A percentile compares a stretch with the other conserved stretches of the same genome.
phyloP scores from a whole-genome alignment of 768 basidiomycete species.

The Guyanaporus albipodus region DNA sequence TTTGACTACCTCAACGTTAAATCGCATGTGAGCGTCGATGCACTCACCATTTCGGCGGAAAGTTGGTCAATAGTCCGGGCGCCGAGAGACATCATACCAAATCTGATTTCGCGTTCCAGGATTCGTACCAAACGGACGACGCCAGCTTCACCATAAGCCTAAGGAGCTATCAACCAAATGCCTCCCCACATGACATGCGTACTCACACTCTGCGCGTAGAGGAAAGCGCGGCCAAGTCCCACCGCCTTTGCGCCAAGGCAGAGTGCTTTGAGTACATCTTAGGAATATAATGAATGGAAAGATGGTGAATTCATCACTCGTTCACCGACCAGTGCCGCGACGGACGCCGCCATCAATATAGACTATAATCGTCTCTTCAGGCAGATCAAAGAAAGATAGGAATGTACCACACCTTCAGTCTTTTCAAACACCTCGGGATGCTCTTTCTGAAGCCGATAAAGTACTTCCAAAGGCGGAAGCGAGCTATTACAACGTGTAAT shows the following conservation, averaged over 20 bases:
- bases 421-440: conserved; percentile 72
- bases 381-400: background rate
- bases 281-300: background rate
- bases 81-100: conserved; percentile 74
- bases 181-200: background rate
- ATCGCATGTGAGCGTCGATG: background rate
- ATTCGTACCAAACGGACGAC: conserved; percentile 64
- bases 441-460: conserved; percentile 67
- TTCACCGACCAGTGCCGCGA: conserved; percentile 65
- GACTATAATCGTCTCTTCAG: conserved; percentile 40
- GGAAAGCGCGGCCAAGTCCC: conserved; percentile 80
- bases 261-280: conserved; percentile 84
- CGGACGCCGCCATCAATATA: conserved; percentile 79
- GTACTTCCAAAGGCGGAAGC: conserved; percentile 72
- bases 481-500: conserved; percentile 43
- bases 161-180: conserved; percentile 3
- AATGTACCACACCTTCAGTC: conserved; percentile 52
- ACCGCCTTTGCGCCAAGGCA: conserved; percentile 87
- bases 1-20: conserved; percentile 4
- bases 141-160: conserved; percentile 76
- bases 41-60: conserved; percentile 66
- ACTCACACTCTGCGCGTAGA: conserved; percentile 80
- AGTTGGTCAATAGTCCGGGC: conserved; percentile 62
- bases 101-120: conserved; percentile 71
- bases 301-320: background rate